A percentile compares a stretch with the other conserved stretches of the same genome.
phyloP scores from a whole-genome alignment of 306 rosid genomes.

The Vigna hirtella region DNA sequence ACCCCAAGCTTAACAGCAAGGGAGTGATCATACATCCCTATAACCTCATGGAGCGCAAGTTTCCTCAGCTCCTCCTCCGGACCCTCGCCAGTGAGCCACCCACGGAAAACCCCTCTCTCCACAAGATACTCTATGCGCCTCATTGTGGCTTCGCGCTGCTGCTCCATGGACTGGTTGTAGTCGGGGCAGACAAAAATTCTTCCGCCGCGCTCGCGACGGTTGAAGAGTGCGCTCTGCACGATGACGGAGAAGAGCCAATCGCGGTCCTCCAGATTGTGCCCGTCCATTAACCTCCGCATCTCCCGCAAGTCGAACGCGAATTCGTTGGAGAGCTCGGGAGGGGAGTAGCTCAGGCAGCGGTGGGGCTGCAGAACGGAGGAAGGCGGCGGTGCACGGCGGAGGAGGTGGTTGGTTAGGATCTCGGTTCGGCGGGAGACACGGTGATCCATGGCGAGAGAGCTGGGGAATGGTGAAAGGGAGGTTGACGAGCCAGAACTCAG shows the following conservation, averaged over 20 bases:
- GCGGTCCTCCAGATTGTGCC: constrained; percentile 72
- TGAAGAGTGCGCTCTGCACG: constrained; percentile 71
- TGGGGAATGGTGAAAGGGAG: neutral
- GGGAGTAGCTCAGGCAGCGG: constrained; percentile 42
- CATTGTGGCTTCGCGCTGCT: constrained; percentile 83
- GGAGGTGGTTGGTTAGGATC: constrained; percentile 42
- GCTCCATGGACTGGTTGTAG: constrained; percentile 86
- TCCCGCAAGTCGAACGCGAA: constrained; percentile 51
- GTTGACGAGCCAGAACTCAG: too few relatives aligned
- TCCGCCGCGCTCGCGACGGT: constrained; percentile 57
- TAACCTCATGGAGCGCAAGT: constrained; percentile 64
- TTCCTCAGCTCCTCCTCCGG: constrained; percentile 63
- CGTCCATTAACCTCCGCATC: constrained; percentile 77
- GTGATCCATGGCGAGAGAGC: constrained; percentile 28
- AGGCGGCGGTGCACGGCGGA: neutral
- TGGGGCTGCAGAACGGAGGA: neutral
- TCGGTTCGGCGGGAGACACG: constrained; percentile 38
- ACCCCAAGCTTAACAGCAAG: constrained; percentile 83
- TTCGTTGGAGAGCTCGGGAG: constrained; percentile 39
- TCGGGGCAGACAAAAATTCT: constrained; percentile 73
- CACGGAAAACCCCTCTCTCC: constrained; percentile 68
- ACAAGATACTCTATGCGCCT: constrained; percentile 66
- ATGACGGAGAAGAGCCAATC: constrained; percentile 77
- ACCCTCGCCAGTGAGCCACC: constrained; percentile 74
- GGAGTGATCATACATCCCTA: constrained; percentile 82